Conservation (phyloP, 177 flowering plant genomes). For the Vitis hybrid region DNA sequence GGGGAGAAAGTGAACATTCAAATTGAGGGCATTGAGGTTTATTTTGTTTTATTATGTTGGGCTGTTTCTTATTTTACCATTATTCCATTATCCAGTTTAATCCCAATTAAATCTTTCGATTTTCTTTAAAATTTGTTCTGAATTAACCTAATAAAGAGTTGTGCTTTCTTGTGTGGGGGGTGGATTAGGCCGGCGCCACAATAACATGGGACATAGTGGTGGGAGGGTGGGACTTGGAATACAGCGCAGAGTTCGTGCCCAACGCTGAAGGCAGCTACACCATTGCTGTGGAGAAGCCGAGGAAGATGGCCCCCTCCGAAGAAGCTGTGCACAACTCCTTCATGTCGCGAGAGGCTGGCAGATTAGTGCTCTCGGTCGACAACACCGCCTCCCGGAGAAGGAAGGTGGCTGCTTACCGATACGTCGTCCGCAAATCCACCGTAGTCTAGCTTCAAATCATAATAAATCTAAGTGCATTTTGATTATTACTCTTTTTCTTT, state of each 20-base stretch:
- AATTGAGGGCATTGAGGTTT: constrained; percentile 97
- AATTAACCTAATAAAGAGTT: not conserved
- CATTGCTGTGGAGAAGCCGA: constrained; percentile 67
- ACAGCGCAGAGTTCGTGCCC: constrained; percentile 89
- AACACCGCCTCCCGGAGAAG: constrained; percentile 66
- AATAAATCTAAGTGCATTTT: too few species aligned
- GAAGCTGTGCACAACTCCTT: constrained; percentile 78
- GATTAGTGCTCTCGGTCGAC: constrained; percentile 81
- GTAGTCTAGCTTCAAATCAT: constrained; percentile 7
- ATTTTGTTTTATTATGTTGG: too few species aligned
- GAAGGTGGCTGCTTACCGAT: constrained; percentile 93
- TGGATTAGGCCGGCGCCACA: constrained; percentile 69
- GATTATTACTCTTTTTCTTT: not conserved
- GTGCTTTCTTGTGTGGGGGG: not conserved
- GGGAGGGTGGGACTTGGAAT: constrained; percentile 97
- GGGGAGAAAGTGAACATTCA: constrained; percentile 97
- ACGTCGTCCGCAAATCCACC: constrained; percentile 74
- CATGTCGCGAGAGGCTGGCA: constrained; percentile 70
- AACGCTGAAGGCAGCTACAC: constrained; percentile 72
- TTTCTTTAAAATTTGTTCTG: not conserved
- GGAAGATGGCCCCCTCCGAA: constrained; percentile 42
- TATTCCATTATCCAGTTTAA: not conserved
- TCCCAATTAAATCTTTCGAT: not conserved
- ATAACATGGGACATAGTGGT: constrained; percentile 97
- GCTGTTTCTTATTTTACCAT: too few species aligned